These are phyloP conservation scores for Paraphaeosphaeria minitans DNA, from an alignment of 2,329 filamentous ascomycete genomes.

Conservation along the genomic window DNA sequence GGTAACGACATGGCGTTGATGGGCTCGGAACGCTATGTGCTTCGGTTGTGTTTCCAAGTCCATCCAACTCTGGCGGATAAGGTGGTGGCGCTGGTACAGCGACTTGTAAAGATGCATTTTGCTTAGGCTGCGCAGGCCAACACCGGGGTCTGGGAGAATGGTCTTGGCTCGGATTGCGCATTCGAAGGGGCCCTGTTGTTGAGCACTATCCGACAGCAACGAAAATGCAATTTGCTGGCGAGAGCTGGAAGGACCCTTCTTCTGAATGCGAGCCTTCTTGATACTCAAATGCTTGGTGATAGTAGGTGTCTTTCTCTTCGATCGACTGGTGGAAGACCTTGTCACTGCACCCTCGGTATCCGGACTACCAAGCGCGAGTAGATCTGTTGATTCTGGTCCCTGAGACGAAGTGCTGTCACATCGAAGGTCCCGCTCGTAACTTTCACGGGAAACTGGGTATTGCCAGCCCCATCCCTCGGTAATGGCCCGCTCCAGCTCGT, in stretches of 20 bases:
- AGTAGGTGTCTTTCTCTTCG: constrained; percentile 46
- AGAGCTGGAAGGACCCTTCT: constrained; percentile 56
- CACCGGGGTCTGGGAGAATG: constrained; percentile 79
- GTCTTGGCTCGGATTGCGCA: constrained; percentile 83
- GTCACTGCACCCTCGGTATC: constrained; percentile 38
- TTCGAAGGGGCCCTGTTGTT: constrained; percentile 80
- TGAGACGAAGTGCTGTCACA: constrained; percentile 46
- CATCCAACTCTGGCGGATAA: constrained; percentile 93
- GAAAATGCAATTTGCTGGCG: constrained; percentile 51
- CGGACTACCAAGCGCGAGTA: constrained; percentile 17
- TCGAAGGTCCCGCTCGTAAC: constrained; percentile 81
- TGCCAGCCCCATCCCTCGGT: constrained; percentile 98
- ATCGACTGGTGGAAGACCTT: constrained; percentile 39
- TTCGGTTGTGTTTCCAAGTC: constrained; percentile 78
- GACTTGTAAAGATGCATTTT: constrained; percentile 95
- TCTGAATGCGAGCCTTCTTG: constrained; percentile 58
- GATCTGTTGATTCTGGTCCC: constrained; percentile 30
- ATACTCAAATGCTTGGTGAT: constrained; percentile 44
- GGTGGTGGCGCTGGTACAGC: constrained; percentile 88
- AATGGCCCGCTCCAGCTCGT: constrained; percentile 85
- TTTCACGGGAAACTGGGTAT: constrained; percentile 74
- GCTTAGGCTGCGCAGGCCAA: constrained; percentile 78
- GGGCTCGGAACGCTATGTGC: constrained; percentile 94
- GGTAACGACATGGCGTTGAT: constrained; percentile 94
- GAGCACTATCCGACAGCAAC: constrained; percentile 53